Evolutionary conservation across 2,329 filamentous ascomycete species (phyloP).

Genomic region (Aspergillus quadrilineatus): DNA sequence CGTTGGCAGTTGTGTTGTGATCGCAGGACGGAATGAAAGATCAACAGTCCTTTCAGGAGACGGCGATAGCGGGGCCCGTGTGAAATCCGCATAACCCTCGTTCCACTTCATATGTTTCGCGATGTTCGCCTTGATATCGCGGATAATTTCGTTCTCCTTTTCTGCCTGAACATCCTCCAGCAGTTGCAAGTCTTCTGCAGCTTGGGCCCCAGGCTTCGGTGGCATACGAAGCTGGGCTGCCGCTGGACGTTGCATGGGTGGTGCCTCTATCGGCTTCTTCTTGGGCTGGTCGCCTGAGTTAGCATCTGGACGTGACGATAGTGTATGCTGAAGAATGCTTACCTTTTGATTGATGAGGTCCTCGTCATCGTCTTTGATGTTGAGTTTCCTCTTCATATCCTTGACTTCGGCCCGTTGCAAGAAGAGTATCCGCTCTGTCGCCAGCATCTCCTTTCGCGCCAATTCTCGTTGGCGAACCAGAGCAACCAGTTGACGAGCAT

Average conservation of each 20-base stretch:
- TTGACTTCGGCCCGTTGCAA: constrained; percentile 79
- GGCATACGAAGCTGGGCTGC: constrained; percentile 68
- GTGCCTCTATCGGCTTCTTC: constrained; percentile 62
- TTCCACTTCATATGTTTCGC: constrained; percentile 92
- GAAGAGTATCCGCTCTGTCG: constrained; percentile 74
- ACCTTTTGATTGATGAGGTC: constrained; percentile 94
- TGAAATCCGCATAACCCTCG: constrained; percentile 82
- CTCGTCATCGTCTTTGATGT: constrained; percentile 90
- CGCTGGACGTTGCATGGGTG: constrained; percentile 61
- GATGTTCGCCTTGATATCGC: constrained; percentile 82
- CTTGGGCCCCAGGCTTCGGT: constrained; percentile 67
- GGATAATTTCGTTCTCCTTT: constrained; percentile 75
- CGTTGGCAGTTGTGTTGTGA: constrained; percentile 64
- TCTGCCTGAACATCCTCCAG: constrained; percentile 76
- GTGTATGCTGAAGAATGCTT: constrained; percentile 32
- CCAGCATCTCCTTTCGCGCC: constrained; percentile 73
- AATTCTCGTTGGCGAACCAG: constrained; percentile 78
- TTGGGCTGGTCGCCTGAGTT: constrained; percentile 60
- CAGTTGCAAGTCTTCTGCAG: constrained; percentile 76
- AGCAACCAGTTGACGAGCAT: constrained; percentile 76
- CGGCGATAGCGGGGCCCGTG: constrained; percentile 78
- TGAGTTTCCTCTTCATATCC: constrained; percentile 81
- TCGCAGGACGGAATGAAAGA: constrained; percentile 65
- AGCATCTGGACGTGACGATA: constrained; percentile 38
- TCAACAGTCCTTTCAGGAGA: constrained; percentile 64